Evolutionary conservation across 116 monocot species (phyloP), one percentile per base, ranked within the genome.

Genomic region (Cymodocea nodosa): DNA sequence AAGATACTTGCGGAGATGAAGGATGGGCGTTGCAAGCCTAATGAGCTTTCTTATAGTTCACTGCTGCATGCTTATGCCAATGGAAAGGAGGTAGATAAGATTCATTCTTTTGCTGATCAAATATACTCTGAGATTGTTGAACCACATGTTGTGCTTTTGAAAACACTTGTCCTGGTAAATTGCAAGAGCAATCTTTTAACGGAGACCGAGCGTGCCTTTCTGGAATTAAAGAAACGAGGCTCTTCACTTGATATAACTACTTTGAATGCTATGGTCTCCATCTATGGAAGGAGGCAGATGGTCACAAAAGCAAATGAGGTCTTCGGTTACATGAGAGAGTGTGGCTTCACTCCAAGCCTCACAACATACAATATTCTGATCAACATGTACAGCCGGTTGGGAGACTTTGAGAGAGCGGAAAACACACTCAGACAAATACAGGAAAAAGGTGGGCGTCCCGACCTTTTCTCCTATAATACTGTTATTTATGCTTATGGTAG

Each of bases 51-150:
- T 20, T 90, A 83, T 63, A 85, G 80, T 39, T 95, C 91, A 17
- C 72, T 95, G 81, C 79, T 95, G 9, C 90, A 95, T 76, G 90
- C 87, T 59, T 95, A 95, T 80, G 84, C 84, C 53, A 95, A 95
- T 72, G 95, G 73, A 2, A 90, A 85, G 70, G 71, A 78, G 64
- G 17, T 81, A 20, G 67, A 81, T 44, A 71, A 73, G 56, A 70
- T 95, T 81, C 36, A 34, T 50, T 50, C 77, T 58, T 64, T 95
- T 25, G 79, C 82, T 12, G 75, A 83, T 15, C 79, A 90, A 30
- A 85, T 95, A 66, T 95, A 95, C 69, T 63, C 81, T 4, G 73
- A 81, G 40, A 64, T 60, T 18, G 81, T 95, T 25, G 76, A 81
- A 63, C 87, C 83, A 64, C 76, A 79, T 50, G 79, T 81, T 24